Percentiles rank a stretch among this genome's conserved stretches.
phyloP scores from a whole-genome alignment of 208 protist species.

The Crithidia thermophila region DNA sequence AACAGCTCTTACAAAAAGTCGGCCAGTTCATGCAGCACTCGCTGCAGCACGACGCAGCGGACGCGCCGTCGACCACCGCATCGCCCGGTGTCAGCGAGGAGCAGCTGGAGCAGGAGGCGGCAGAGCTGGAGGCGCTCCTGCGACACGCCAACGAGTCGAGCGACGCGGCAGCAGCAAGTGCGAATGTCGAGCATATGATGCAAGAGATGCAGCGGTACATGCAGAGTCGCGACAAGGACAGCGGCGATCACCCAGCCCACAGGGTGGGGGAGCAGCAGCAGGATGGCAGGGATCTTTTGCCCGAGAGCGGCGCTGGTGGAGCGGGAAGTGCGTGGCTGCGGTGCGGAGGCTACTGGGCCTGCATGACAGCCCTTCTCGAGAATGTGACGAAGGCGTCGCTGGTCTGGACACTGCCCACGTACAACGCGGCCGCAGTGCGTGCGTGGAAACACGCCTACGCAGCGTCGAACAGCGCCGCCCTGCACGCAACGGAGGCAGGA shows the following conservation, averaged over 20 bases:
- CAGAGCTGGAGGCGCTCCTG: conserved; percentile 26
- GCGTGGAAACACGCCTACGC: conserved; percentile 30
- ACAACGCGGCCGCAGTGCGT: conserved; percentile 31
- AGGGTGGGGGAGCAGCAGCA: background rate
- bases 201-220: conserved; percentile 25
- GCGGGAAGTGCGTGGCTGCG: conserved; percentile 9
- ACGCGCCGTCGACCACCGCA: background rate
- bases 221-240: background rate
- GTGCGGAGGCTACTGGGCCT: conserved; percentile 36
- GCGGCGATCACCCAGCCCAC: background rate
- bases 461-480: background rate
- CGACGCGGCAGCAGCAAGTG: background rate
- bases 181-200: conserved; percentile 20
- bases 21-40: conserved; percentile 29
- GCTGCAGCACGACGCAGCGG: conserved; percentile 1
- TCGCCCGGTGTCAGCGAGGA: background rate
- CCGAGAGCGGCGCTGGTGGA: too few relatives aligned
- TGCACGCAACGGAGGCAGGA: background rate
- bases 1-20: conserved; percentile 21
- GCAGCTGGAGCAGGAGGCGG: conserved; percentile 22
- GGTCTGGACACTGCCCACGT: conserved; percentile 44
- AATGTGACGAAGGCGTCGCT: conserved; percentile 9
- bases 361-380: conserved; percentile 18
- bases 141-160: conserved; percentile 12
- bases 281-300: background rate